These are phyloP conservation scores for Laburnicola sp. DNA, from an alignment of 2,329 filamentous ascomycete genomes.

Conservation along the genomic window DNA sequence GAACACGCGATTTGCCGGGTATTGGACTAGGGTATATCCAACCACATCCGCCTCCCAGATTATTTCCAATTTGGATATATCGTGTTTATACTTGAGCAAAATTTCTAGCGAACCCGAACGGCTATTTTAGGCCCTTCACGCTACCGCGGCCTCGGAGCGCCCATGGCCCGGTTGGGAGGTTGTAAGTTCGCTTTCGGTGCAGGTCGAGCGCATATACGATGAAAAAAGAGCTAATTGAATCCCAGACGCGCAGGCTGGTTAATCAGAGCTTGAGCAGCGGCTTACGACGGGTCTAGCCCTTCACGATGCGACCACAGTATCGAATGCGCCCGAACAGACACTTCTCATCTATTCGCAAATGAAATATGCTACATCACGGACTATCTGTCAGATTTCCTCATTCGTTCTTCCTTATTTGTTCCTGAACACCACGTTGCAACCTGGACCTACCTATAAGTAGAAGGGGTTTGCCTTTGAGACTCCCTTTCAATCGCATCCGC, in stretches of 20 bases:
- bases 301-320: conserved; percentile 16
- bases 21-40: conserved; percentile 25
- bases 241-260: neutral
- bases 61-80: conserved; percentile 34
- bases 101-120: conserved; percentile 18
- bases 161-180: conserved; percentile 20
- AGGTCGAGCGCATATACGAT: conserved; percentile 14
- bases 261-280: conserved; percentile 12
- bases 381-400: neutral
- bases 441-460: neutral
- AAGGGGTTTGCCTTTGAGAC: neutral
- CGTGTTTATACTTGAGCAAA: conserved; percentile 22
- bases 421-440: neutral
- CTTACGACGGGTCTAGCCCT: conserved; percentile 23
- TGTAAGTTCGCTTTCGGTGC: conserved; percentile 21
- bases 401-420: neutral
- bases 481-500: neutral
- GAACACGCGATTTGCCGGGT: conserved; percentile 32
- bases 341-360: conserved; percentile 38
- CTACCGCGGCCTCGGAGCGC: conserved; percentile 25
- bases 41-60: conserved; percentile 23
- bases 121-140: conserved; percentile 21
- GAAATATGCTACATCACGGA: conserved; percentile 22
- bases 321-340: conserved; percentile 19
- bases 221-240: conserved; percentile 8